Percentiles rank a stretch among this genome's conserved stretches.
phyloP scores from a whole-genome alignment of 1,139 yeast species.

The Suhomyces chickasaworum region DNA sequence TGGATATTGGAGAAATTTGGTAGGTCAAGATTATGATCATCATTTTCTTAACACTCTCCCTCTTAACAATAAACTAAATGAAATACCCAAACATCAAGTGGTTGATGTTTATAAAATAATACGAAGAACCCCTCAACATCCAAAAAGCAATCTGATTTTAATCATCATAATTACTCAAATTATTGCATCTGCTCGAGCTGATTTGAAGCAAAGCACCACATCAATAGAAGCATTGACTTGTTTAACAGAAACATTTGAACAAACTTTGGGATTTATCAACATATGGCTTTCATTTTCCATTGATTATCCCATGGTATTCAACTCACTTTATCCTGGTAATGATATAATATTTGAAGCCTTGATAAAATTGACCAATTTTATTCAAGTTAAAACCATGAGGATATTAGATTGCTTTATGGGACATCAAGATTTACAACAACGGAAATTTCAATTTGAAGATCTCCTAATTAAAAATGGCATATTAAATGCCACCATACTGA shows the following conservation, averaged over 20 bases:
- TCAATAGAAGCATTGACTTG: slow-evolving; percentile 15
- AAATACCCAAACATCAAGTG: not conserved
- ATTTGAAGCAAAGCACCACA: slow-evolving; percentile 1
- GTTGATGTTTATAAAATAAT: slow-evolving; percentile 18
- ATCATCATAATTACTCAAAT: slow-evolving; percentile 19
- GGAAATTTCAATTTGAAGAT: slow-evolving; percentile 3
- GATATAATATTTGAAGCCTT: slow-evolving; percentile 32
- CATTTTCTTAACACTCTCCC: slow-evolving; percentile 24
- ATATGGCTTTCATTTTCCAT: slow-evolving; percentile 33
- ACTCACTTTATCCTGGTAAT: slow-evolving; percentile 36
- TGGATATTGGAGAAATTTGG: slow-evolving; percentile 37
- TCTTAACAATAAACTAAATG: slow-evolving; percentile 17
- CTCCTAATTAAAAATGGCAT: slow-evolving; percentile 5
- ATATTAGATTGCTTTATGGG: slow-evolving; percentile 5
- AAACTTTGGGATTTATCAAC: slow-evolving; percentile 18
- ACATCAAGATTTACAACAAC: not conserved
- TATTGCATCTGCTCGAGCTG: slow-evolving; percentile 9
- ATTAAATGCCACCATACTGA: not conserved
- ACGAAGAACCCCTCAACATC: slow-evolving; percentile 25
- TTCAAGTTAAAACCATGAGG: slow-evolving; percentile 9
- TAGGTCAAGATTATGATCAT: slow-evolving; percentile 20
- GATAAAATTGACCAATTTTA: slow-evolving; percentile 17
- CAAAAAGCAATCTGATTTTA: slow-evolving; percentile 27
- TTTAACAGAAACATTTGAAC: slow-evolving; percentile 15
- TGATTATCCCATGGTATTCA: slow-evolving; percentile 27